phyloP scores from a whole-genome alignment of 306 rosid genomes.

The Hippophae rhamnoides region DNA sequence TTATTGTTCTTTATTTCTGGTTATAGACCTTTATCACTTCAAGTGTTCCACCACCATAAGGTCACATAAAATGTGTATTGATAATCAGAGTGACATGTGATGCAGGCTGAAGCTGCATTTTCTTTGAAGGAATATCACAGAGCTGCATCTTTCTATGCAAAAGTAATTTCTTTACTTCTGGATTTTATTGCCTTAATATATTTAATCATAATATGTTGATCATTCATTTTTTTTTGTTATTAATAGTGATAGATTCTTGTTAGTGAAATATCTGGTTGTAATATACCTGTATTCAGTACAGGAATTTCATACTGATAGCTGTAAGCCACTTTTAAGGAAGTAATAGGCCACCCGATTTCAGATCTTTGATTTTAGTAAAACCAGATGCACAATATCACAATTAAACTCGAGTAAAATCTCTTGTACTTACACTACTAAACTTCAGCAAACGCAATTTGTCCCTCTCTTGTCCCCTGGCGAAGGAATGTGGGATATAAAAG shows the following conservation, averaged over 20 bases:
- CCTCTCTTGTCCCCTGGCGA: too few relatives aligned
- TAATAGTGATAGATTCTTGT: neutral
- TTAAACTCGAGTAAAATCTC: too few relatives aligned
- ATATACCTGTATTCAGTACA: too few relatives aligned
- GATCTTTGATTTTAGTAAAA: neutral
- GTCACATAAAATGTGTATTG: neutral
- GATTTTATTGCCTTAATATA: constrained; percentile 18
- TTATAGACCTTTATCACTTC: constrained; percentile 6
- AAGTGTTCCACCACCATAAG: neutral
- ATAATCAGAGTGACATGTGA: constrained; percentile 18
- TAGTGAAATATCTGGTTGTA: too few relatives aligned
- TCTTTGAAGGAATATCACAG: constrained; percentile 73
- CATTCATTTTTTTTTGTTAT: neutral
- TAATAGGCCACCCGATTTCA: neutral
- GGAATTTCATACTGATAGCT: neutral
- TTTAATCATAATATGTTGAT: neutral
- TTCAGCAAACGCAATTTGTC: too few relatives aligned
- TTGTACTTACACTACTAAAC: too few relatives aligned
- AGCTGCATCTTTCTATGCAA: constrained; percentile 92
- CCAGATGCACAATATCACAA: neutral
- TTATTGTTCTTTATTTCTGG: constrained; percentile 3
- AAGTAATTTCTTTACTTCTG: constrained; percentile 40
- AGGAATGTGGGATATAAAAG: too few relatives aligned
- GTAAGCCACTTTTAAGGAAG: neutral
- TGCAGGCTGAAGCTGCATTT: constrained; percentile 97